Percentiles rank a stretch among this genome's conserved stretches.
These are phyloP conservation scores for Ormosia emarginata DNA, from an alignment of 306 rosid genomes.

Conservation along the genomic window DNA sequence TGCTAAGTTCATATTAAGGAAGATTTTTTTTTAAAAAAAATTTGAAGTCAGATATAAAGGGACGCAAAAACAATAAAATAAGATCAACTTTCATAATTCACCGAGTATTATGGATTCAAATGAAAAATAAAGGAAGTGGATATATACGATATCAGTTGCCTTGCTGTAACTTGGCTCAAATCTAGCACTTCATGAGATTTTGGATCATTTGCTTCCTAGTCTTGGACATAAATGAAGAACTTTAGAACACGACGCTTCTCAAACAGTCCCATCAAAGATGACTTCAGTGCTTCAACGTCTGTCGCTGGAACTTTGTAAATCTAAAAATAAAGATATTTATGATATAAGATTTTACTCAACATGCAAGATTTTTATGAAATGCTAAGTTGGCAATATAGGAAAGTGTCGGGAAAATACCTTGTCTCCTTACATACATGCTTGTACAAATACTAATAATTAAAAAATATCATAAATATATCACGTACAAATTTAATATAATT, in stretches of 20 bases:
- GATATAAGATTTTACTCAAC: background rate
- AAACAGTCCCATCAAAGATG: slow-evolving; percentile 73
- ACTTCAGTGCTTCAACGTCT: slow-evolving; percentile 77
- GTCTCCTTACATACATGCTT: too few species aligned
- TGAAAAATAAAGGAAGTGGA: background rate
- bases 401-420: background rate
- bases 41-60: background rate
- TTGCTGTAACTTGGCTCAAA: slow-evolving; percentile 64
- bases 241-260: slow-evolving; percentile 81
- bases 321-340: slow-evolving; percentile 22
- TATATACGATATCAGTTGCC: slow-evolving; percentile 61
- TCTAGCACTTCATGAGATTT: slow-evolving; percentile 78
- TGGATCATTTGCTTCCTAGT: slow-evolving; percentile 60
- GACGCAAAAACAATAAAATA: background rate
- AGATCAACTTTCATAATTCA: background rate
- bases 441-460: too few species aligned
- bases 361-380: slow-evolving; percentile 9
- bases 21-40: background rate
- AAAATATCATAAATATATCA: too few species aligned
- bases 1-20: background rate
- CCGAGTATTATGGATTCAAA: background rate
- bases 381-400: background rate
- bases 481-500: too few species aligned
- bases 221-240: slow-evolving; percentile 78
- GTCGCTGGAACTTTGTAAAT: slow-evolving; percentile 75